phyloP scores from a whole-genome alignment of 768 basidiomycete species.

The Termitomyces sp. region DNA sequence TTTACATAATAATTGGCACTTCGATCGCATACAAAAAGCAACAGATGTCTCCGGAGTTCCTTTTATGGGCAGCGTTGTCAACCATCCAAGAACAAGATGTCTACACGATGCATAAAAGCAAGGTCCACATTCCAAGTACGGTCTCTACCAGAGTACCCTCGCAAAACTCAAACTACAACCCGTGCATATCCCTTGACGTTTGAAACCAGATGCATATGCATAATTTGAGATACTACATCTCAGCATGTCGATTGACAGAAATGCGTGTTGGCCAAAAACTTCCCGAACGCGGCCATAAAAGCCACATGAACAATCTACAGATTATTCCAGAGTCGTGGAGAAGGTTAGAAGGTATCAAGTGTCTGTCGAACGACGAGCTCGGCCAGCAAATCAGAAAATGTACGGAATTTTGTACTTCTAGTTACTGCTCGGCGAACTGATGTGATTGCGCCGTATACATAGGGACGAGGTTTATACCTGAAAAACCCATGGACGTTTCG shows the following conservation, averaged over 20 bases:
- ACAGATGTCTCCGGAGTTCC: neutral
- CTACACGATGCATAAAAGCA: neutral
- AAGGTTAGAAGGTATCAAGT: conserved; percentile 43
- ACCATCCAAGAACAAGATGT: neutral
- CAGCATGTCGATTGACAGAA: conserved; percentile 38
- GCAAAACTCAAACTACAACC: neutral
- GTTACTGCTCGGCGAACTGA: neutral
- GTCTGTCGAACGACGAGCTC: conserved; percentile 24
- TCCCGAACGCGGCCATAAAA: conserved; percentile 38
- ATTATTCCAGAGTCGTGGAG: conserved; percentile 46
- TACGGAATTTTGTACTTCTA: conserved; percentile 18
- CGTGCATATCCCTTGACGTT: neutral
- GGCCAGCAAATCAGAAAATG: conserved; percentile 29
- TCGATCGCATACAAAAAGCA: neutral
- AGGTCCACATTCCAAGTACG: neutral
- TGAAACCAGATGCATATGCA: conserved; percentile 27
- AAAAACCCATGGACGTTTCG: conserved; percentile 11
- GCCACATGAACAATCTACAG: conserved; percentile 37
- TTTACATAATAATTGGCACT: neutral
- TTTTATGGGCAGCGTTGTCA: neutral
- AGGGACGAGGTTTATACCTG: conserved; percentile 29
- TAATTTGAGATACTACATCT: conserved; percentile 43
- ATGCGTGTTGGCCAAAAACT: conserved; percentile 28
- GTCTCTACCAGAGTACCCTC: neutral
- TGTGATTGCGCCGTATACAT: neutral